A percentile compares a stretch with the other conserved stretches of the same genome.
These are phyloP conservation scores for Curvularia eragrostidis DNA, from an alignment of 2,329 filamentous ascomycete species.

Conservation along the genomic window DNA sequence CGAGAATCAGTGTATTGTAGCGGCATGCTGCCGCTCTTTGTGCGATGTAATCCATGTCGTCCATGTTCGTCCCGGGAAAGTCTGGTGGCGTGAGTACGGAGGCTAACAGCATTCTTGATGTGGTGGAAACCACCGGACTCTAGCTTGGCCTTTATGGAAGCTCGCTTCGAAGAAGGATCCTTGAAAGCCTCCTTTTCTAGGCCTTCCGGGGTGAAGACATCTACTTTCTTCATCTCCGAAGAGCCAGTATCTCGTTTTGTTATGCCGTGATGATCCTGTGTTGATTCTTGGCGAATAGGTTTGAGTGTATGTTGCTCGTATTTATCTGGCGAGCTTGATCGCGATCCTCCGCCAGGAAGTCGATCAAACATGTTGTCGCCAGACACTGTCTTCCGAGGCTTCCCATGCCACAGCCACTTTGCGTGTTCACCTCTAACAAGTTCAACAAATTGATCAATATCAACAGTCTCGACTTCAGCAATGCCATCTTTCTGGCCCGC, in stretches of 20 bases:
- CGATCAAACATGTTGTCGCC: conserved; percentile 49
- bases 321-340: conserved; percentile 62
- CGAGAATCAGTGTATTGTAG: conserved; percentile 18
- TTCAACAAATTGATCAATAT: conserved; percentile 82
- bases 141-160: conserved; percentile 77
- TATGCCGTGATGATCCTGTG: conserved; percentile 38
- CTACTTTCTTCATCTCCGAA: conserved; percentile 41
- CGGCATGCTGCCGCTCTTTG: conserved; percentile 26
- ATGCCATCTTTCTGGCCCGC: conserved; percentile 84
- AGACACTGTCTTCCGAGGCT: conserved; percentile 70
- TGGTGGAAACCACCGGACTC: conserved; percentile 83
- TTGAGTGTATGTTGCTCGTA: conserved; percentile 56
- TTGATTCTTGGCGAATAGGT: conserved; percentile 59
- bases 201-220: conserved; percentile 29
- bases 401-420: conserved; percentile 96
- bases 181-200: conserved; percentile 60
- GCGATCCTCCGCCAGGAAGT: conserved; percentile 43
- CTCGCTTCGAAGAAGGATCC: conserved; percentile 63
- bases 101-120: conserved; percentile 83
- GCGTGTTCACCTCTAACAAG: conserved; percentile 80
- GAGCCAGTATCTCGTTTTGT: conserved; percentile 38
- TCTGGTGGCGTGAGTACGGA: conserved; percentile 52
- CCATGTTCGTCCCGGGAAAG: conserved; percentile 47
- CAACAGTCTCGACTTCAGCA: conserved; percentile 88
- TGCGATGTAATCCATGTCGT: conserved; percentile 30